phyloP scores from a whole-genome alignment of 1,139 yeast genomes.

The Pichia sp. region DNA sequence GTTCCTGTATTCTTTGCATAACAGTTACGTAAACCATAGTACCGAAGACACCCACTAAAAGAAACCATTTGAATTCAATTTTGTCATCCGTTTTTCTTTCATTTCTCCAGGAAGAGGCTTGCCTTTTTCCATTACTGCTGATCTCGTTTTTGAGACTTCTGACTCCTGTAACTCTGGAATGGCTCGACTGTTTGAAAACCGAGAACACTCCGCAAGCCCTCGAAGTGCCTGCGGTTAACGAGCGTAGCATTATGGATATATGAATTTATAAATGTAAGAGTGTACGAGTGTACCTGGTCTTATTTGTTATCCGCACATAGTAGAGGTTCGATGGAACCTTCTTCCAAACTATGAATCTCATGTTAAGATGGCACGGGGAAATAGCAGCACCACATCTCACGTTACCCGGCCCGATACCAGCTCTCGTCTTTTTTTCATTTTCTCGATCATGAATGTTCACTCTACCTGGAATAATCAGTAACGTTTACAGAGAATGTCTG shows the following conservation, averaged over 20 bases:
- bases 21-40: constrained; percentile 31
- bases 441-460: not conserved
- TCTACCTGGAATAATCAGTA: too few species aligned
- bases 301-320: too few species aligned
- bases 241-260: not conserved
- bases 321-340: too few species aligned
- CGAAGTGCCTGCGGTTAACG: not conserved
- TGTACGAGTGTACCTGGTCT: not conserved
- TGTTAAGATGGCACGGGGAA: not conserved
- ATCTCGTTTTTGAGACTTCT: not conserved
- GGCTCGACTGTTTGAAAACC: not conserved
- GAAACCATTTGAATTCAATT: constrained; percentile 24
- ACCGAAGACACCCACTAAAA: constrained; percentile 30
- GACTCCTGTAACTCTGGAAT: not conserved
- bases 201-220: not conserved
- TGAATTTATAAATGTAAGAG: not conserved
- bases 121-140: not conserved
- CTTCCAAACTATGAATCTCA: not conserved
- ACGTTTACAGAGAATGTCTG: too few species aligned
- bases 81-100: constrained; percentile 14
- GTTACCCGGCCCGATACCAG: constrained; percentile 6
- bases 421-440: not conserved
- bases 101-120: constrained; percentile 8
- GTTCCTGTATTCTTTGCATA: constrained; percentile 29
- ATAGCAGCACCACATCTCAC: constrained; percentile 1